Base-by-base conservation (phyloP, 2,329 filamentous ascomycete genomes). In the Arthrobotrys megalospora region DNA sequence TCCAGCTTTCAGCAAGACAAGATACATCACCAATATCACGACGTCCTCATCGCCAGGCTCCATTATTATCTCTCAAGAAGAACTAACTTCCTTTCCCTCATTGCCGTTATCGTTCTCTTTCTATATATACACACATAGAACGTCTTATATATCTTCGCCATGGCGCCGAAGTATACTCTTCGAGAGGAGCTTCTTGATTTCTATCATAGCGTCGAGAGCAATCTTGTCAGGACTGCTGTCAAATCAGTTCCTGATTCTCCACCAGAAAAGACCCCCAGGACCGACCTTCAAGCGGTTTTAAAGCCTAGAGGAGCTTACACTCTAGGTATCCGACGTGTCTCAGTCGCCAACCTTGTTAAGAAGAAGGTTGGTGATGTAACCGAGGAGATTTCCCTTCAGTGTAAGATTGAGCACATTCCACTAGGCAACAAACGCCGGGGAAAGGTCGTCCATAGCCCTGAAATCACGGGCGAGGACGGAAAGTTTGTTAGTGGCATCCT, bases 371-470 rank as follows among this genome's bases (percentile, higher is more conserved):
- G 11, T 21, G 32, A 10, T 28, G 32, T 3, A 8, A 16, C 28
- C 12, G 6, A 10, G 3, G 28, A 34, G 24, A 16, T n/a, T n/a
- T 45, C 3, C 28, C 3, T 60, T 21, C n/a, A 43, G 1, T 62
- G 41, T 43, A 24, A 21, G 6, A 70, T 58, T 7, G 6, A n/a
- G 21, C 47, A 48, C 24, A 70, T 70, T 7, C 66, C 66, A 6
- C 19, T 70, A 1, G 66, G 66, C 2, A 62, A 19, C 38, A 6
- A 11, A 3, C 14, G 6, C 8, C 52, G 66, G 5, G 66, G 66
- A 1, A 62, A 62, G 1, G 66, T 62, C 16, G 6, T n/a, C 10
- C 66, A 70, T n/a, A 70, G 53, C 19, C 12, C n/a, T 1, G 19
- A 41, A 16, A n/a, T 70, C 11, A 62, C 41, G 3, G 66, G 66